phyloP scores from a whole-genome alignment of 768 basidiomycete genomes.

The Glaciozyma antarctica region DNA sequence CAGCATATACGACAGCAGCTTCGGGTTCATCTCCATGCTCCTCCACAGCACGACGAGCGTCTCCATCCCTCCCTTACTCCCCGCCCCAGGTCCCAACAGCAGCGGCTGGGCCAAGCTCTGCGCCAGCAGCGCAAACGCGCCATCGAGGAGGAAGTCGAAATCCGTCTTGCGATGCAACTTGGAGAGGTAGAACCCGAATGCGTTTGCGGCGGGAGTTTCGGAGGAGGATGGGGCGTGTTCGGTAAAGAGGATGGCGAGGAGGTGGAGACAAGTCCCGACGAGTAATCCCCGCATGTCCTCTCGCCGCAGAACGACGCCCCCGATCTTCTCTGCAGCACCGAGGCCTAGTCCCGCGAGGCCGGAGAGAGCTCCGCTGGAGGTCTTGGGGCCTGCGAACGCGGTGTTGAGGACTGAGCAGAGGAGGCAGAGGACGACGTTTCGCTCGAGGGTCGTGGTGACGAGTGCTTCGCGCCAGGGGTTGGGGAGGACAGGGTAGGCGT shows the following conservation, averaged over 20 bases:
- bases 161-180: constrained; percentile 91
- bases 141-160: constrained; percentile 70
- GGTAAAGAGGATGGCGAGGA: constrained; percentile 64
- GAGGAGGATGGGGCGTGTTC: constrained; percentile 49
- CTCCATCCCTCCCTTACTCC: constrained; percentile 9
- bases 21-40: constrained; percentile 70
- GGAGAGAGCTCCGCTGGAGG: constrained; percentile 50
- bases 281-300: constrained; percentile 59
- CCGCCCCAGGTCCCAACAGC: background rate
- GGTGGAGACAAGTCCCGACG: constrained; percentile 64
- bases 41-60: constrained; percentile 60
- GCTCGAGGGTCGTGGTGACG: constrained; percentile 37
- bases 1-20: constrained; percentile 7
- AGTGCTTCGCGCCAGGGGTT: constrained; percentile 38
- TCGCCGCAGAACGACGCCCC: background rate
- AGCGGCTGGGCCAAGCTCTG: constrained; percentile 7
- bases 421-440: constrained; percentile 66
- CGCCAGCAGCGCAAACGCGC: constrained; percentile 43
- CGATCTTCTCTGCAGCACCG: constrained; percentile 46
- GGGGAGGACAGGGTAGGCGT: constrained; percentile 55
- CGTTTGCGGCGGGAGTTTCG: constrained; percentile 48
- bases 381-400: constrained; percentile 39
- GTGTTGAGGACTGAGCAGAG: constrained; percentile 91
- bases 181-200: constrained; percentile 83
- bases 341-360: constrained; percentile 67